A percentile compares a stretch with the other conserved stretches of the same genome.
phyloP scores from a whole-genome alignment of 2,329 filamentous ascomycete genomes.

The Penicillium sp. region DNA sequence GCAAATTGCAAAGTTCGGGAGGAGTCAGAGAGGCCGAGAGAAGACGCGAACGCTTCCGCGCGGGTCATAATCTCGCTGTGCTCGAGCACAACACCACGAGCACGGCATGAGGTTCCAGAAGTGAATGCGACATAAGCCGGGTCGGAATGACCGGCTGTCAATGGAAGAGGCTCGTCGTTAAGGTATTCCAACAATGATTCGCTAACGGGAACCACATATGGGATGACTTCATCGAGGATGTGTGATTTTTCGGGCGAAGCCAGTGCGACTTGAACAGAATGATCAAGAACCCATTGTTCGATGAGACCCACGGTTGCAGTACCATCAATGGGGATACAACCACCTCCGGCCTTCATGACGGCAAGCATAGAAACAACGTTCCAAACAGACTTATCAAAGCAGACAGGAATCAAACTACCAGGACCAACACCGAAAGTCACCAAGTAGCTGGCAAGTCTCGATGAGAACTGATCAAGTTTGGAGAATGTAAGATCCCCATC shows the following conservation, averaged over 20 bases:
- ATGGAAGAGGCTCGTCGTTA: constrained; percentile 5
- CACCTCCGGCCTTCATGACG: constrained; percentile 27
- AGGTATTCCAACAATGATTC: constrained; percentile 33
- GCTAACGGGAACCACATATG: constrained; percentile 34
- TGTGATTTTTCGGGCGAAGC: constrained; percentile 34
- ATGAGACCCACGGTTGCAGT: constrained; percentile 27
- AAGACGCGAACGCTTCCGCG: constrained; percentile 24
- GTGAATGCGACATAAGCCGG: constrained; percentile 33
- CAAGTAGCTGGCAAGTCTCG: constrained; percentile 27
- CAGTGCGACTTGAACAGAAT: constrained; percentile 36
- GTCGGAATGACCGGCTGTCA: constrained; percentile 11
- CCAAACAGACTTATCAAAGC: constrained; percentile 27
- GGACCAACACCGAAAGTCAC: constrained; percentile 23
- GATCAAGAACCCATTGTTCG: constrained; percentile 36
- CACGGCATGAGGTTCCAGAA: constrained; percentile 25
- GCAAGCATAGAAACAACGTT: constrained; percentile 25
- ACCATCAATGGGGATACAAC: constrained; percentile 34
- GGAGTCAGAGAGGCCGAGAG: constrained; percentile 14
- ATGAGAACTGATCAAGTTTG: constrained; percentile 29
- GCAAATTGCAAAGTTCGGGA: constrained; percentile 39
- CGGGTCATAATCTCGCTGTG: constrained; percentile 30
- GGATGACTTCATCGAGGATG: constrained; percentile 38
- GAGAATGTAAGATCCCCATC: constrained; percentile 32
- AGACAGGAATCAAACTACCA: constrained; percentile 23
- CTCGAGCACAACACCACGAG: constrained; percentile 34